Base-by-base conservation (phyloP, 345 rosid species). In the Clarkia xantiana region DNA sequence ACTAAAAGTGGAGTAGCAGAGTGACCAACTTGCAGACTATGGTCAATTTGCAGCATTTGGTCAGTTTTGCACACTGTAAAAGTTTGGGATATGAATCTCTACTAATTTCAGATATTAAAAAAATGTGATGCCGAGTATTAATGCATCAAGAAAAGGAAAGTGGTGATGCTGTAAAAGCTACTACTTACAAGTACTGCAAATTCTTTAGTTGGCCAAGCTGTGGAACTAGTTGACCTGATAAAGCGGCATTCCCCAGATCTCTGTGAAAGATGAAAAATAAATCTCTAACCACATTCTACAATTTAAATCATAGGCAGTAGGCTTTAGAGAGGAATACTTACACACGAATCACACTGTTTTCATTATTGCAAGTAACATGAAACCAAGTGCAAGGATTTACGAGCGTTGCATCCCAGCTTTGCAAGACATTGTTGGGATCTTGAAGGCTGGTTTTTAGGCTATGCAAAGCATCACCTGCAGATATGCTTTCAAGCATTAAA, bases 331-430 rank as follows among this genome's bases (percentile, higher is more conserved):
- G 36, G 36, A 29, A 5, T 29, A 29, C 66, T 66, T 77, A 90
- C 97, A 90, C 95, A 72, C 97, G 70, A 47, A 83, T 83, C 42
- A 90, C 95, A 64, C 97, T 90, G 57, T 86, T 83, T 53, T 90
- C 97, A 61, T 81, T 83, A 77, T 90, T 81, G 59, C 97, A 90
- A 13, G 95, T 86, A 47, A 90, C 91, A 49, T 90, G 97, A 64
- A 85, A 86, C 97, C 97, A 90, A 10, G 97, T 86, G 66, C 97
- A 86, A 44, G 96, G 96, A 58, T 86, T 83, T 61, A 86, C 97
- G 58, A 90, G 97, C 20, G 94, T 86, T 49, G 94, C 86, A 69
- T 90, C 97, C 97, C 97, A 90, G 67, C 97, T 90, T 68, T 86
- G 95, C 59, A 90, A 75, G 51, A 90, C 91, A 72, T 79, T 86